Evolutionary conservation across 495 filamentous ascomycete genomes (phyloP), one percentile per base, ranked within the genome.

Genomic region (Hypoxylon crocopeplum): DNA sequence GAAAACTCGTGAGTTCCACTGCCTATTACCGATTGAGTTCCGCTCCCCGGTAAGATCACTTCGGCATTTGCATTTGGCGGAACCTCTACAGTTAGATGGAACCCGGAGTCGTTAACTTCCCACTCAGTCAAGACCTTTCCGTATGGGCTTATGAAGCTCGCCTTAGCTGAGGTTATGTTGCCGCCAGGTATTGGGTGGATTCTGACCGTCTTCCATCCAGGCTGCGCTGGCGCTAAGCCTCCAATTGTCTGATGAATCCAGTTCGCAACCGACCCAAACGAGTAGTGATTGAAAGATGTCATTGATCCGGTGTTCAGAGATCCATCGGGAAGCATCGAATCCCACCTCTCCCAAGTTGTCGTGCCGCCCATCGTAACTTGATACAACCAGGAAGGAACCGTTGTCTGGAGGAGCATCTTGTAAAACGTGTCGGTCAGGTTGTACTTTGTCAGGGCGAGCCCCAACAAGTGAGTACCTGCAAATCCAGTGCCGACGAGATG

Each of bases 271-370:
- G 69, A 68, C 2, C 71, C 71, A 6, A 72, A 52, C 5, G 67
- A 58, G 22, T 73, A 73, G 56, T 73, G 71, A 13, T 73, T 84
- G 61, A 85, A 85, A 13, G 76, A 80, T 1, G 78, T 82, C 82
- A 85, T 84, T 17, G 72, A 51, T 0, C 79, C 80, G 0, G 79
- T 74, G 46, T 85, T 84, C 4, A 84, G 62, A 3, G 58, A 67
- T 1, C 81, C 80, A 56, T 84, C 74, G 0, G 75, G 72, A 2
- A 80, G 64, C 50, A 85, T 75, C 17, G 73, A 77, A 56, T 84
- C 80, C 82, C 82, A 84, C 1, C 82, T 72, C 59, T 85, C 81
- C 82, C 80, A 84, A 2, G 79, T 78, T 1, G 80, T 82, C 0
- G 82, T 85, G 0, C 73, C 80, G 22, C 75, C 76, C 75, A 81